Conservation (phyloP, 768 basidiomycete genomes). For the Xerocomus brunneocitrinus region DNA sequence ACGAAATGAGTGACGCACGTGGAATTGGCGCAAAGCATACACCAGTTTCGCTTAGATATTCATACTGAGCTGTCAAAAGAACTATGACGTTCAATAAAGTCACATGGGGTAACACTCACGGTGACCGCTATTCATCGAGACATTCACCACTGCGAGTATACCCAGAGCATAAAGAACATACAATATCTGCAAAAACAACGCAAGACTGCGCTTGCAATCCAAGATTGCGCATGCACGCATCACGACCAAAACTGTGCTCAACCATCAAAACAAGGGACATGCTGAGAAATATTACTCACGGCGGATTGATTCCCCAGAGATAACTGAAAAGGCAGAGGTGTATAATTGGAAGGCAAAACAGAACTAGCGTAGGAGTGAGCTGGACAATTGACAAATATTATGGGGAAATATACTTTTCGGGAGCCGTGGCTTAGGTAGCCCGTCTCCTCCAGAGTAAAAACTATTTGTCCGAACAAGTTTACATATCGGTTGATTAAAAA, state of each 20-base stretch:
- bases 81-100: not conserved
- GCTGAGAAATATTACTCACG: conserved; percentile 1
- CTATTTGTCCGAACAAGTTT: conserved; percentile 16
- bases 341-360: conserved; percentile 1
- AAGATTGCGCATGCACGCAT: conserved; percentile 24
- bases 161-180: conserved; percentile 11
- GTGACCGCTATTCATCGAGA: not conserved
- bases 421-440: conserved; percentile 18
- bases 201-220: conserved; percentile 7
- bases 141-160: not conserved
- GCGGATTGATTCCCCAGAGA: conserved; percentile 11
- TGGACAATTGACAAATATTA: not conserved
- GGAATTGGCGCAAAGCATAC: conserved; percentile 7
- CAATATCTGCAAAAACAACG: not conserved
- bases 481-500: conserved; percentile 16
- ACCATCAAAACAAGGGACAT: not conserved
- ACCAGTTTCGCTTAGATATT: conserved; percentile 7
- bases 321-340: not conserved
- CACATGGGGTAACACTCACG: not conserved
- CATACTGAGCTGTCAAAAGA: conserved; percentile 2
- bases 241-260: conserved; percentile 18
- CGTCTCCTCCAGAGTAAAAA: conserved; percentile 19
- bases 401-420: not conserved
- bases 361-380: not conserved
- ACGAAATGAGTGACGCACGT: conserved; percentile 7